These are phyloP conservation scores for Celoporthe dispersa DNA, from an alignment of 2,329 filamentous ascomycete genomes.

Conservation along the genomic window DNA sequence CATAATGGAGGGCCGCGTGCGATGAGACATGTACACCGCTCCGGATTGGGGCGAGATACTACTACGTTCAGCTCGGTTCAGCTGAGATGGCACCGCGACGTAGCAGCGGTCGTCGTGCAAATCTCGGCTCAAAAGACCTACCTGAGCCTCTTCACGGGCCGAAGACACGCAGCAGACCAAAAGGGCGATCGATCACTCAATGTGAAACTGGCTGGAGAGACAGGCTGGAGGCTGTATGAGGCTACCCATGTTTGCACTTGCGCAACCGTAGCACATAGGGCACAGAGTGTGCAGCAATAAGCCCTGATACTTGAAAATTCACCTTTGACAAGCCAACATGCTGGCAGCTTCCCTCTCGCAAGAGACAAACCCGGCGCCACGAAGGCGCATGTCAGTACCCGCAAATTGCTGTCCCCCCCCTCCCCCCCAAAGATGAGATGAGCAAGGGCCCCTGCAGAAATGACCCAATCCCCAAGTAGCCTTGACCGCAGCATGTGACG, in stretches of 20 bases:
- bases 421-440: constrained; percentile 15
- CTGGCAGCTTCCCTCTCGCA: not conserved
- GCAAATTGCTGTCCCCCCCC: not conserved
- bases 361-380: not conserved
- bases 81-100: constrained; percentile 1
- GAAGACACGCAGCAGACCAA: constrained; percentile 19
- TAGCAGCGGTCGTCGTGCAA: constrained; percentile 14
- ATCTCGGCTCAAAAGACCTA: constrained; percentile 14
- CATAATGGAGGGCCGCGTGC: not conserved
- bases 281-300: constrained; percentile 17
- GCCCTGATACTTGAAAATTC: constrained; percentile 7
- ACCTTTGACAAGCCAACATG: not conserved
- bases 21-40: constrained; percentile 8
- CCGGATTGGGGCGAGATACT: not conserved
- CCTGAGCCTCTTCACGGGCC: constrained; percentile 20
- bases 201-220: constrained; percentile 21
- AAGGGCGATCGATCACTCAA: constrained; percentile 13
- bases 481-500: constrained; percentile 9
- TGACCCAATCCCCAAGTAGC: constrained; percentile 1
- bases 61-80: not conserved
- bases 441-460: constrained; percentile 10
- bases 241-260: constrained; percentile 20
- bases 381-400: constrained; percentile 1
- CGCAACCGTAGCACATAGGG: constrained; percentile 20
- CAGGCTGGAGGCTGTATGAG: constrained; percentile 1